Evolutionary conservation across 2,329 filamentous ascomycete species (phyloP).

Genomic region (Fusarium albidum): DNA sequence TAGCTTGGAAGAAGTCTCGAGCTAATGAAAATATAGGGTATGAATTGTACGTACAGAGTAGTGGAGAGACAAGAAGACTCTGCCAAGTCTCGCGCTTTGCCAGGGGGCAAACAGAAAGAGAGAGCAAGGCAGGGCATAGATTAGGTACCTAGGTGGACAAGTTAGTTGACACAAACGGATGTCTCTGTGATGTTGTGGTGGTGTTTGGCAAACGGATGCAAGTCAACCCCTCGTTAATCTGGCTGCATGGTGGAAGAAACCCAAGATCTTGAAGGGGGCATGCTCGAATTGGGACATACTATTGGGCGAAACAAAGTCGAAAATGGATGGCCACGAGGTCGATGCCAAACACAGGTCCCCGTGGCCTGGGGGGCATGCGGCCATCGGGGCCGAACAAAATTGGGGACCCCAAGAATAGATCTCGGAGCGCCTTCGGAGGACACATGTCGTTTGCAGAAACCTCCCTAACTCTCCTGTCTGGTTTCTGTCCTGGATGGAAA

Average conservation of each 20-base stretch:
- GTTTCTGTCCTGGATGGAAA: background rate
- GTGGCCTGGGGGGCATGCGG: slow-evolving; percentile 18
- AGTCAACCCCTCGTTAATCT: background rate
- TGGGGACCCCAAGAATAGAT: background rate
- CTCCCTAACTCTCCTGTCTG: background rate
- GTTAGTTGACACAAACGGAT: background rate
- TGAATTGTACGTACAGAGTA: no score
- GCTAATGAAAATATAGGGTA: no score
- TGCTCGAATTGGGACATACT: slow-evolving; percentile 20
- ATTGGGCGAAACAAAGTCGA: slow-evolving; percentile 18
- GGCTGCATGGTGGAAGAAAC: slow-evolving; percentile 3
- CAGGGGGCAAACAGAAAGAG: slow-evolving; percentile 1
- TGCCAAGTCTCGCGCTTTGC: background rate
- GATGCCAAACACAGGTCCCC: slow-evolving; percentile 2
- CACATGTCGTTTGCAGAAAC: background rate
- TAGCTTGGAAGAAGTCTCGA: no score
- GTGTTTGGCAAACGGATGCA: background rate
- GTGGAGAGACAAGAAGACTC: slow-evolving; percentile 13
- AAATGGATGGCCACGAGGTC: slow-evolving; percentile 24
- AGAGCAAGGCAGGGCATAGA: background rate
- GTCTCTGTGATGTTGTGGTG: background rate
- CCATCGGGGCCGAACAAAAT: slow-evolving; percentile 2
- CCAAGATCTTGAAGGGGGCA: slow-evolving; percentile 27
- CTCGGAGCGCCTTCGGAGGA: no score
- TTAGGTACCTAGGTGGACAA: no score